Conservation (phyloP, 805 yeast genomes). For the Diddensiella transvaalensis region DNA sequence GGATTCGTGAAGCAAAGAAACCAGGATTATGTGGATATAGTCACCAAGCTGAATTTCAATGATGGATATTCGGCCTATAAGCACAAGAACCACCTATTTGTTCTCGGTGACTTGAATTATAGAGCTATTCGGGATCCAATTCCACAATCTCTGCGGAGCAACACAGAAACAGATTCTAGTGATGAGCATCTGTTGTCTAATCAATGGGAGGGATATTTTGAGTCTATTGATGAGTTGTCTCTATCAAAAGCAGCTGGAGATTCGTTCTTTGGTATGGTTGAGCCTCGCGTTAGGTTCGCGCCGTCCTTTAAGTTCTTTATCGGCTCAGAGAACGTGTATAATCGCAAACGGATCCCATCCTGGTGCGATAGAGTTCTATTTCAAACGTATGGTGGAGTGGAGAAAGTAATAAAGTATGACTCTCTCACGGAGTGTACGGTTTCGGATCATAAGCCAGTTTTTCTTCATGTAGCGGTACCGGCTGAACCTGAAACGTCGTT, state of each 20-base stretch:
- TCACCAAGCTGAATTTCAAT: slow-evolving; percentile 53
- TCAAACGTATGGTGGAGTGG: slow-evolving; percentile 40
- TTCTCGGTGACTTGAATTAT: slow-evolving; percentile 86
- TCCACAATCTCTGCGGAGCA: no score
- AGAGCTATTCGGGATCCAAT: slow-evolving; percentile 43
- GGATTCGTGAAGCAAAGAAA: slow-evolving; percentile 57
- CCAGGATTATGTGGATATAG: slow-evolving; percentile 45
- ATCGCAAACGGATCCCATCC: slow-evolving; percentile 63
- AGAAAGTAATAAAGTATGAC: slow-evolving; percentile 41
- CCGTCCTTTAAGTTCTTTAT: slow-evolving; percentile 74
- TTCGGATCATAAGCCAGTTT: slow-evolving; percentile 85
- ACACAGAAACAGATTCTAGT: slow-evolving; percentile 14
- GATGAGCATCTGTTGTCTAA: slow-evolving; percentile 14
- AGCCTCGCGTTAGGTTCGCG: slow-evolving; percentile 58
- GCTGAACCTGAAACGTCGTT: slow-evolving; percentile 9
- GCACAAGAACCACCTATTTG: slow-evolving; percentile 56
- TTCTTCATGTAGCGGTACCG: slow-evolving; percentile 33
- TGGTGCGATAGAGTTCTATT: slow-evolving; percentile 88
- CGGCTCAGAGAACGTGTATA: slow-evolving; percentile 48
- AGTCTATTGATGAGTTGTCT: slow-evolving; percentile 49
- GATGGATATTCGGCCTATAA: slow-evolving; percentile 53
- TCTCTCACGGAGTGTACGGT: slow-evolving; percentile 45
- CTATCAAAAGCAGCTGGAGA: slow-evolving; percentile 40
- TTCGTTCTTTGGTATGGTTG: slow-evolving; percentile 61
- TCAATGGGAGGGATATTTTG: slow-evolving; percentile 28